Percentiles rank a stretch among this genome's conserved stretches.
Evolutionary conservation across 306 rosid genomes (phyloP).

Genomic region (Medicago ruthenica): DNA sequence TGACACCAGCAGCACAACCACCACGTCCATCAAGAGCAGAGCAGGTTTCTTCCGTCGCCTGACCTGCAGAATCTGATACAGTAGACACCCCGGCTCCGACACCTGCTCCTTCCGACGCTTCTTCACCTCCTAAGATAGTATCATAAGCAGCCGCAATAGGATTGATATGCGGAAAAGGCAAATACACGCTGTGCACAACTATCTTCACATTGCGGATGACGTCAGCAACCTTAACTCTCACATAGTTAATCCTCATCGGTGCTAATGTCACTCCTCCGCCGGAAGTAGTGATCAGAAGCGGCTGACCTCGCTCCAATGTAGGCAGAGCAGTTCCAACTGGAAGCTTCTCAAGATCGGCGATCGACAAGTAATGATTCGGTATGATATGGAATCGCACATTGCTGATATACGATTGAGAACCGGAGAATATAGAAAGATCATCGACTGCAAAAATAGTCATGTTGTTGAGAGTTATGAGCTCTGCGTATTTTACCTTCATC

Average conservation of each 20-base stretch:
- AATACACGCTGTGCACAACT: slow-evolving; percentile 61
- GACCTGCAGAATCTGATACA: slow-evolving; percentile 30
- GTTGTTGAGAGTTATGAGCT: slow-evolving; percentile 61
- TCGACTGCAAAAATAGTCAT: slow-evolving; percentile 74
- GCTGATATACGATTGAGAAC: slow-evolving; percentile 66
- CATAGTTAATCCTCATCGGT: slow-evolving; percentile 74
- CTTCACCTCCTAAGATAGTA: slow-evolving; percentile 50
- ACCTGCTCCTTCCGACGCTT: slow-evolving; percentile 42
- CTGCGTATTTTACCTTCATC: slow-evolving; percentile 65
- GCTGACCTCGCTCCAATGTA: slow-evolving; percentile 57
- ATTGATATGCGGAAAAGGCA: slow-evolving; percentile 74
- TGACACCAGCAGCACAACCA: slow-evolving; percentile 38
- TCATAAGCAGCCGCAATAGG: slow-evolving; percentile 59
- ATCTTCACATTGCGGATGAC: slow-evolving; percentile 65
- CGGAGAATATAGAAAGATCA: slow-evolving; percentile 72
- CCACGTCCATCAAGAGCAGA: slow-evolving; percentile 47
- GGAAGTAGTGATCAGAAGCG: slow-evolving; percentile 61
- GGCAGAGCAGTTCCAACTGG: slow-evolving; percentile 68
- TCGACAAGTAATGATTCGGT: slow-evolving; percentile 60
- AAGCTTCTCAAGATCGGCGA: slow-evolving; percentile 66
- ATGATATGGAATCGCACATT: slow-evolving; percentile 70
- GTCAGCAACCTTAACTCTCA: slow-evolving; percentile 63
- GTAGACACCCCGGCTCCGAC: background rate
- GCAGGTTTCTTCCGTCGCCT: slow-evolving; percentile 49
- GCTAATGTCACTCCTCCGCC: slow-evolving; percentile 47